Evolutionary conservation across 78 protist genomes (phyloP).

Genomic region (Dictyostelium firmibasis): DNA sequence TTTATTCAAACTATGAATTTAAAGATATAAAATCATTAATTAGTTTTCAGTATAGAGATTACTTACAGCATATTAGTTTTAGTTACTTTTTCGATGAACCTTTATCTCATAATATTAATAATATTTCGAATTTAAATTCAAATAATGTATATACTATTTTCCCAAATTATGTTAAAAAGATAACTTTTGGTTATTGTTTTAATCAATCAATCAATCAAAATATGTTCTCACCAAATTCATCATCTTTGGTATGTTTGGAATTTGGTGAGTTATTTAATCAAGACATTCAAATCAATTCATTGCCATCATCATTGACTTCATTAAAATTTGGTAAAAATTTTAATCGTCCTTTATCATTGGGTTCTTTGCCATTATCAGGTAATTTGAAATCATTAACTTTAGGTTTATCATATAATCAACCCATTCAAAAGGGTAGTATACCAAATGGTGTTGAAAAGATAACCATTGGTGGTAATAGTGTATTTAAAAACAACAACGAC

Average conservation of each 20-base stretch:
- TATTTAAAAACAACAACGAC: not conserved
- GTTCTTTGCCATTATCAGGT: not conserved
- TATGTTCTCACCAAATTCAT: not conserved
- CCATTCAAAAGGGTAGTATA: not conserved
- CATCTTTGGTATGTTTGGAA: not conserved
- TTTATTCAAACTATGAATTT: not conserved
- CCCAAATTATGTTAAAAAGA: not conserved
- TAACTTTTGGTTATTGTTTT: not conserved
- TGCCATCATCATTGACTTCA: not conserved
- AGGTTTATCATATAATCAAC: conserved; percentile 18
- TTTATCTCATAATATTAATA: not conserved
- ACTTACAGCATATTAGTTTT: not conserved
- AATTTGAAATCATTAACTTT: conserved; percentile 1
- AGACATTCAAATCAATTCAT: not conserved
- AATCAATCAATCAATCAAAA: not conserved
- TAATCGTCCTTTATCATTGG: not conserved
- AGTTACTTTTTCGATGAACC: not conserved
- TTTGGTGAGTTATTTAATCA: conserved; percentile 13
- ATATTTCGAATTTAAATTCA: too few relatives aligned
- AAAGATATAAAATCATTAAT: not conserved
- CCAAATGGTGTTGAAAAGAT: not conserved
- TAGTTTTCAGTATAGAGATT: not conserved
- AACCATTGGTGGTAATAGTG: not conserved
- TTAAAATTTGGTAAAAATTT: not conserved
- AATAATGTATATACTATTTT: not conserved